phyloP scores from a whole-genome alignment of 257 asterid species.

The Solanum etuberosum region DNA sequence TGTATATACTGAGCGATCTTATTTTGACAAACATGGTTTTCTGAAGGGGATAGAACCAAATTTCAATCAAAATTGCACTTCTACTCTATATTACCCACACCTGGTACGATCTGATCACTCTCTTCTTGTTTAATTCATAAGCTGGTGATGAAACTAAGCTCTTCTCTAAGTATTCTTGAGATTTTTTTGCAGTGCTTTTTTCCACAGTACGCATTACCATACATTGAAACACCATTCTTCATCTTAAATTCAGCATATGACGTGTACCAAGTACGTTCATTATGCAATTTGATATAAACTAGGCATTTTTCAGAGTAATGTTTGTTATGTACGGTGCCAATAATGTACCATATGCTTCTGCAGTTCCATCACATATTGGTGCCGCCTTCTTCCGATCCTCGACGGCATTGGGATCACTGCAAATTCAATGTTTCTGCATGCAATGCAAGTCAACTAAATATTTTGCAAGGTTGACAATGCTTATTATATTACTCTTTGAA shows the following conservation, averaged over 20 bases:
- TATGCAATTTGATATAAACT: background rate
- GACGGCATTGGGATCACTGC: conserved; percentile 89
- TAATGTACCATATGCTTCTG: background rate
- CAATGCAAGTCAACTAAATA: conserved; percentile 35
- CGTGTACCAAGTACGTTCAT: conserved; percentile 68
- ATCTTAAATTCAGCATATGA: conserved; percentile 89
- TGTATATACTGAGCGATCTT: background rate
- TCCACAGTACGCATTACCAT: conserved; percentile 73
- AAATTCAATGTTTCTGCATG: conserved; percentile 54
- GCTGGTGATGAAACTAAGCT: background rate
- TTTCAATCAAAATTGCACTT: conserved; percentile 61
- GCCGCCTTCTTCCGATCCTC: conserved; percentile 83
- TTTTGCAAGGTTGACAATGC: conserved; percentile 58
- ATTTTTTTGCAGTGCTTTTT: conserved; percentile 71
- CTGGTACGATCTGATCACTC: conserved; percentile 29
- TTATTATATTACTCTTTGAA: background rate
- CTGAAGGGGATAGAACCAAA: conserved; percentile 53
- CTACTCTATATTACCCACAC: conserved; percentile 29
- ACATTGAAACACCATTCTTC: conserved; percentile 69
- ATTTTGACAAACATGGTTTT: background rate
- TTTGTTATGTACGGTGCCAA: background rate
- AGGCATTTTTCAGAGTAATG: background rate
- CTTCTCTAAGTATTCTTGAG: background rate
- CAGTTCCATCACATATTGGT: conserved; percentile 82
- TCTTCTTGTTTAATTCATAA: background rate